These are phyloP conservation scores for Saccharomyces hybrid DNA, from an alignment of 1,139 yeast species.

Conservation along the genomic window DNA sequence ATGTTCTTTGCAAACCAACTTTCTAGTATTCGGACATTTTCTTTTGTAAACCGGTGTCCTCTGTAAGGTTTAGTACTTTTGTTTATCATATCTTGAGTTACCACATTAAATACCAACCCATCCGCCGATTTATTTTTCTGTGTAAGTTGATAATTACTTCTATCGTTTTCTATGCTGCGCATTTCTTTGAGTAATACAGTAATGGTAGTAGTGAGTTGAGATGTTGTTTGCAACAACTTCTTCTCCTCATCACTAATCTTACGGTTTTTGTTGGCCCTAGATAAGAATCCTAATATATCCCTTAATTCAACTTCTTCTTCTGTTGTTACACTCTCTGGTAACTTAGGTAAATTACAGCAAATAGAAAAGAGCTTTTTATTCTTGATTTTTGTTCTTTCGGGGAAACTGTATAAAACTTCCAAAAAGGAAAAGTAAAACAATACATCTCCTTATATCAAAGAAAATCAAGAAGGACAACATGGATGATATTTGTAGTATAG, in stretches of 20 bases:
- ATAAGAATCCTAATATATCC: slow-evolving; percentile 1
- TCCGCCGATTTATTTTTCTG: slow-evolving; percentile 2
- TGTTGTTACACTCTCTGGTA: slow-evolving; percentile 1
- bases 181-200: slow-evolving; percentile 1
- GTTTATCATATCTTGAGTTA: slow-evolving; percentile 3
- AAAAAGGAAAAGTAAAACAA: background rate
- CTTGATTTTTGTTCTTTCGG: background rate
- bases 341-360: slow-evolving; percentile 1
- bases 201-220: slow-evolving; percentile 1
- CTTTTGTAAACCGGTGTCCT: slow-evolving; percentile 19
- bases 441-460: background rate
- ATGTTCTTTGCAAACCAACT: slow-evolving; percentile 16
- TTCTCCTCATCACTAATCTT: slow-evolving; percentile 1
- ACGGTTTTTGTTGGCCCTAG: slow-evolving; percentile 1
- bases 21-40: slow-evolving; percentile 13
- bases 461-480: background rate
- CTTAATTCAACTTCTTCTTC: slow-evolving; percentile 1
- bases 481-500: background rate
- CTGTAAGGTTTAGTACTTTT: slow-evolving; percentile 4
- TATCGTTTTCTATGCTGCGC: slow-evolving; percentile 6
- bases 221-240: slow-evolving; percentile 1
- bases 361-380: slow-evolving; percentile 1
- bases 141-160: slow-evolving; percentile 1
- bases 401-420: background rate
- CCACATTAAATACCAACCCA: slow-evolving; percentile 4